These are phyloP conservation scores for Suhomyces panamericanus DNA, from an alignment of 1,139 yeast species.

Conservation along the genomic window DNA sequence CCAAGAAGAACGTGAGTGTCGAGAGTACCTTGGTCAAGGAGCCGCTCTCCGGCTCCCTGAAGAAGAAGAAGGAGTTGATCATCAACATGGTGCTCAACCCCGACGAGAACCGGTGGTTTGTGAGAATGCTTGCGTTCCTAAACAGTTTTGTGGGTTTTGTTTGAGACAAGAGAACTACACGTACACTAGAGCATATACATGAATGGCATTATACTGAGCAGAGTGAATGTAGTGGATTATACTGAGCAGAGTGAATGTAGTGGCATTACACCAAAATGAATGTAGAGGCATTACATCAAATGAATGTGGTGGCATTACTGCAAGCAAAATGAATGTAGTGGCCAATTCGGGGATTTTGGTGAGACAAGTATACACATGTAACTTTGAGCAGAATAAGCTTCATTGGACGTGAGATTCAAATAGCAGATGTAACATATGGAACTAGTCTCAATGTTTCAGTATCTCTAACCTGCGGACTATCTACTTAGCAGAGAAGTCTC, in stretches of 20 bases:
- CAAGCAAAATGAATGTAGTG: neutral
- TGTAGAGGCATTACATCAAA: too few species aligned
- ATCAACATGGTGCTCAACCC: constrained; percentile 48
- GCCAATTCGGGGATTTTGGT: neutral
- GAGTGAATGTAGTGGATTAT: too few species aligned
- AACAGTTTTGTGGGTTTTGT: constrained; percentile 50
- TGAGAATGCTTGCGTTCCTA: constrained; percentile 38
- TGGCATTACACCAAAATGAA: too few species aligned
- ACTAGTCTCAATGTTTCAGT: neutral
- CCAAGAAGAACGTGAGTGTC: constrained; percentile 44
- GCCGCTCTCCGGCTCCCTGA: constrained; percentile 23
- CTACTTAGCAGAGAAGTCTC: neutral
- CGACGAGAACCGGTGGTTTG: constrained; percentile 49
- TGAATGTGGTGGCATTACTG: too few species aligned
- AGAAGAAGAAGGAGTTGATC: constrained; percentile 39
- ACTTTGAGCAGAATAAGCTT: neutral
- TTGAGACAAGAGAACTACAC: constrained; percentile 10
- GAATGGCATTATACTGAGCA: neutral
- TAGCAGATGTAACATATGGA: neutral
- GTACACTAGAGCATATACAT: neutral
- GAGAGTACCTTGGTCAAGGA: constrained; percentile 41
- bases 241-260: too few species aligned
- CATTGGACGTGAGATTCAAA: too few species aligned
- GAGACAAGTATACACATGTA: neutral
- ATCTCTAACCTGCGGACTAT: neutral